Conservation (phyloP, 2,329 filamentous ascomycete genomes). For the Phoma herbarum region DNA sequence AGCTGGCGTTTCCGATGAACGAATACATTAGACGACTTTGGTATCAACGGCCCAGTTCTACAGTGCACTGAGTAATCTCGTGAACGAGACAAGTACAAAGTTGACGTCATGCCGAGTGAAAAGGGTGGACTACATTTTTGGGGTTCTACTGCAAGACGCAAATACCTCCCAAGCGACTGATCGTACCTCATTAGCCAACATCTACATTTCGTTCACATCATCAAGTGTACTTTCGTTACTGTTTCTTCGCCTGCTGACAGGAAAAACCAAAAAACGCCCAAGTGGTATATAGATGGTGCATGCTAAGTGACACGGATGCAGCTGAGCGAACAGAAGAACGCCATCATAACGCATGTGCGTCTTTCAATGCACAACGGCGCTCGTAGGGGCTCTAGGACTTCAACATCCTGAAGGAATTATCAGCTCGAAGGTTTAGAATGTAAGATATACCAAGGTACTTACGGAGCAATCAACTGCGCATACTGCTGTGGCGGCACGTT, state of each 20-base stretch:
- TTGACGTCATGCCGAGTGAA: not conserved
- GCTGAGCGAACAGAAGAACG: constrained; percentile 9
- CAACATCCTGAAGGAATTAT: constrained; percentile 34
- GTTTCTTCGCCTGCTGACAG: constrained; percentile 1
- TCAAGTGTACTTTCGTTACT: constrained; percentile 7
- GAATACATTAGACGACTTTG: constrained; percentile 40
- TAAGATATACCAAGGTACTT: constrained; percentile 27
- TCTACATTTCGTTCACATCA: constrained; percentile 12
- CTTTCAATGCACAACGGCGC: not conserved
- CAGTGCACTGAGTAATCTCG: not conserved
- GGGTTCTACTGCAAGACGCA: not conserved
- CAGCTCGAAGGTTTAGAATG: not conserved
- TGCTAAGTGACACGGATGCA: constrained; percentile 5
- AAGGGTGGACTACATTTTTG: constrained; percentile 4
- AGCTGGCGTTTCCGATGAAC: constrained; percentile 45
- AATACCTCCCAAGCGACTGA: not conserved
- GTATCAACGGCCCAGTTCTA: constrained; percentile 12
- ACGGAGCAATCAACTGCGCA: constrained; percentile 48
- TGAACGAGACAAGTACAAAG: not conserved
- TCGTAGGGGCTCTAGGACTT: constrained; percentile 34
- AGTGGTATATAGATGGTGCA: constrained; percentile 19
- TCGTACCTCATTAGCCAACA: constrained; percentile 13
- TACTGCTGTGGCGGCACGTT: constrained; percentile 47
- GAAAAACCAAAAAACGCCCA: not conserved
- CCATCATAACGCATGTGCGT: not conserved